Evolutionary conservation across 345 rosid species (phyloP).

Genomic region (Syzygium oleosum): DNA sequence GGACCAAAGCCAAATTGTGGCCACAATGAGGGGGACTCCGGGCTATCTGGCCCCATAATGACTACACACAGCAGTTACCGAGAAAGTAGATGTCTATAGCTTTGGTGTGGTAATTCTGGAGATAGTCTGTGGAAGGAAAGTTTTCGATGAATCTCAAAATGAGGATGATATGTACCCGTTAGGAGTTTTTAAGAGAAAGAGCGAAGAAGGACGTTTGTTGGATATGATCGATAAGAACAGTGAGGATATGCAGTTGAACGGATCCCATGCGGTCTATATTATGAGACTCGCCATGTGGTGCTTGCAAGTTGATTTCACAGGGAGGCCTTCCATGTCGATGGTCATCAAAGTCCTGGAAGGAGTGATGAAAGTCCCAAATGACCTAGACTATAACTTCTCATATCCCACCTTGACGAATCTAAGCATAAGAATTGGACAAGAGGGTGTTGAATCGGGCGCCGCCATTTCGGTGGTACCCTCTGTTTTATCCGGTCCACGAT

Average conservation of each 20-base stretch:
- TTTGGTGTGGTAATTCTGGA: slow-evolving; percentile 1
- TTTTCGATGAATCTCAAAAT: not conserved
- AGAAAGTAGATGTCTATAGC: not conserved
- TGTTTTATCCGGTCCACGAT: too few relatives aligned
- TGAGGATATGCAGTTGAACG: not conserved
- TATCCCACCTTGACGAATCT: not conserved
- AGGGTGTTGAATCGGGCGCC: too few relatives aligned
- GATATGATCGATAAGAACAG: not conserved
- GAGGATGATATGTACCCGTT: not conserved
- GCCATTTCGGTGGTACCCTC: too few relatives aligned
- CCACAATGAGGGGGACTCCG: not conserved
- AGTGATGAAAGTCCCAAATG: not conserved
- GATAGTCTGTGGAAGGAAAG: not conserved
- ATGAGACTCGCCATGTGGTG: slow-evolving; percentile 7
- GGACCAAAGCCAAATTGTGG: not conserved
- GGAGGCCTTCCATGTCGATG: slow-evolving; percentile 8
- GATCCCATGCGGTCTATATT: not conserved
- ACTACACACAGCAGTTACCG: not conserved
- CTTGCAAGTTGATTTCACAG: slow-evolving; percentile 1
- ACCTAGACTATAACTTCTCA: not conserved
- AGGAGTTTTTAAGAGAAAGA: not conserved
- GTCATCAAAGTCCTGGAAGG: slow-evolving; percentile 3
- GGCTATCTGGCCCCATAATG: slow-evolving; percentile 1
- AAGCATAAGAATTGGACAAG: too few relatives aligned
- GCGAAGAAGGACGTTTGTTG: not conserved